Base-by-base conservation (phyloP, 1,284 basidiomycete genomes). In the Cutaneotrichosporon curvatum region DNA sequence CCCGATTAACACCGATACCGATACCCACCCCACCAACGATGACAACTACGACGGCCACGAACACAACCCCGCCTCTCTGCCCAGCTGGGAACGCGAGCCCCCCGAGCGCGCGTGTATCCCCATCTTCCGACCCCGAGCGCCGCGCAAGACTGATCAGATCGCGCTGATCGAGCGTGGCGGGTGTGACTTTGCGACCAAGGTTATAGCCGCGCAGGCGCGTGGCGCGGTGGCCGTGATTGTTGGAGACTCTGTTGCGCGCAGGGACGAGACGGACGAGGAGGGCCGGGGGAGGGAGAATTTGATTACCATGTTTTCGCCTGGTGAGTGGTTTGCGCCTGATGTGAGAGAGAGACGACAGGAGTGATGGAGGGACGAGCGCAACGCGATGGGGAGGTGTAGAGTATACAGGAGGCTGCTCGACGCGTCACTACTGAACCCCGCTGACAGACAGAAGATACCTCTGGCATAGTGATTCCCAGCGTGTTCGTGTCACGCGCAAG, bases 191-290 rank as follows among this genome's bases (percentile, higher is more conserved):
- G 83, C 86, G 12, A 82, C 81, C 59, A 95, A 95, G 73, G 85
- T 79, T 48, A 74, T 85, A 40, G 82, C 86, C 59, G 87, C 88
- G 1, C 86, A 91, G 66, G 74, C 78, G 35, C 73, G 87, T 11
- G 89, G 88, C n/a, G 88, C 89, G 1, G 79, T 76, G 54, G 88
- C 83, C 2, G 83, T 91, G 21, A 80, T 94, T n/a, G 86, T 95
- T 1, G 90, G 89, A 36, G 89, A 90, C 40, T 77, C 49, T 31
- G 50, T 48, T 14, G 55, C 53, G 23, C 51, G 58, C 12, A 36
- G 47, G 3, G 62, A 58, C 11, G 71, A 73, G 58, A 65, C 55
- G 8, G 68, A 70, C 23, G 63, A 82, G 57, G 78, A 83, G 60
- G 80, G 81, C 11, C 81, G 84, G 4, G 78, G 78, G 59, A 81